Evolutionary conservation across 1,284 basidiomycete species (phyloP).

Genomic region (Cryptococcus depauperatus): DNA sequence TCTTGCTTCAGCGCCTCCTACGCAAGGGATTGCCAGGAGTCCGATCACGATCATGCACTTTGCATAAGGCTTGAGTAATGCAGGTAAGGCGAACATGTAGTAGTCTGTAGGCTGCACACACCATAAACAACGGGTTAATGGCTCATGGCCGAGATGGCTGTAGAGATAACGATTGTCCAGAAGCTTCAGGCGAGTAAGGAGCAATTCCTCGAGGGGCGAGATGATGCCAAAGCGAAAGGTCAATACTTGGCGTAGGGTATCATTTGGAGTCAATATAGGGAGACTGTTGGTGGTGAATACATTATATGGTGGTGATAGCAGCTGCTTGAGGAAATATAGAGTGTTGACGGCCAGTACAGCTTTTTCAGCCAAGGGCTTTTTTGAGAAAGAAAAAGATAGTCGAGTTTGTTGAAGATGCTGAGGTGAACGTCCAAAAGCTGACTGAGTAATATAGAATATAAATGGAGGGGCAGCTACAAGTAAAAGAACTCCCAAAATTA

Average conservation of each 20-base stretch:
- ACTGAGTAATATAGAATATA: too few species aligned
- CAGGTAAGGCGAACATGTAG: conserved; percentile 19
- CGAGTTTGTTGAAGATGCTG: too few species aligned
- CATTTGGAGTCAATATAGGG: conserved; percentile 17
- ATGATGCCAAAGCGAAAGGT: not conserved
- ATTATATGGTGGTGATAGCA: conserved; percentile 24
- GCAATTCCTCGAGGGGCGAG: conserved; percentile 16
- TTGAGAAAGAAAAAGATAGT: too few species aligned
- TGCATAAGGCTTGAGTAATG: conserved; percentile 22
- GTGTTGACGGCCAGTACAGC: too few species aligned
- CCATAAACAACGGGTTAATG: conserved; percentile 29
- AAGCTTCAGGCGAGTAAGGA: conserved; percentile 22
- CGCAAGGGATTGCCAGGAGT: conserved; percentile 12
- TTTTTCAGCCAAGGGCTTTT: too few species aligned
- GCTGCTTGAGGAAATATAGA: too few species aligned
- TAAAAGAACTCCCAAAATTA: too few species aligned
- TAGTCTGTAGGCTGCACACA: conserved; percentile 25
- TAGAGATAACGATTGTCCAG: conserved; percentile 27
- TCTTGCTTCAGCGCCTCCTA: conserved; percentile 13
- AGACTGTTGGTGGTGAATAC: conserved; percentile 22
- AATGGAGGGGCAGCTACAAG: too few species aligned
- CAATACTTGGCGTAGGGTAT: conserved; percentile 14
- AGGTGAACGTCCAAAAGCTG: too few species aligned
- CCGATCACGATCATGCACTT: conserved; percentile 21
- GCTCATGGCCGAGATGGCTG: conserved; percentile 28